Conservation (phyloP, 2,329 filamentous ascomycete genomes). For the Paecilomyces dactylethromorphus region DNA sequence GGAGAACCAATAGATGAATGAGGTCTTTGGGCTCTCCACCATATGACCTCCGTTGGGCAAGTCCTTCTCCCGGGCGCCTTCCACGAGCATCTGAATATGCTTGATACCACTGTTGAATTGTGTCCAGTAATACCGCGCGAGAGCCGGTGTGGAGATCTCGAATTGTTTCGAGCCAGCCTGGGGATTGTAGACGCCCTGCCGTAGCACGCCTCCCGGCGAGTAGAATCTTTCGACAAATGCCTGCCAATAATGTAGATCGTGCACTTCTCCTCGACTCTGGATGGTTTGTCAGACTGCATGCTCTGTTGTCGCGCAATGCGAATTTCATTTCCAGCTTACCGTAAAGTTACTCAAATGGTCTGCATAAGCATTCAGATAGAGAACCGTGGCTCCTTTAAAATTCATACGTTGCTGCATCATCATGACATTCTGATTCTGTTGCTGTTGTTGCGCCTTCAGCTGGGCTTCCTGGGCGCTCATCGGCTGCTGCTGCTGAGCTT, state of each 20-base stretch:
- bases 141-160: slow-evolving; percentile 72
- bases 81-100: slow-evolving; percentile 78
- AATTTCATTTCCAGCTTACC: slow-evolving; percentile 38
- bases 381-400: slow-evolving; percentile 40
- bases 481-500: slow-evolving; percentile 28
- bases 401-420: slow-evolving; percentile 33
- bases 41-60: slow-evolving; percentile 61
- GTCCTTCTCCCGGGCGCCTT: slow-evolving; percentile 54
- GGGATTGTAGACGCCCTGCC: slow-evolving; percentile 56
- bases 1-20: slow-evolving; percentile 82
- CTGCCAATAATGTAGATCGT: slow-evolving; percentile 72
- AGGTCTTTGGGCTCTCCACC: slow-evolving; percentile 70
- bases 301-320: neutral
- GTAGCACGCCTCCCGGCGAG: slow-evolving; percentile 66
- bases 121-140: slow-evolving; percentile 84
- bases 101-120: slow-evolving; percentile 82
- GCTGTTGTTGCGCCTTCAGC: slow-evolving; percentile 35
- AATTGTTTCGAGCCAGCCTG: slow-evolving; percentile 68
- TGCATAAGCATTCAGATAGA: slow-evolving; percentile 51
- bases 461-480: slow-evolving; percentile 35
- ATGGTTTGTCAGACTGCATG: slow-evolving; percentile 8
- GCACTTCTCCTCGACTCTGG: slow-evolving; percentile 54
- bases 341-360: slow-evolving; percentile 51
- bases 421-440: slow-evolving; percentile 29
- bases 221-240: slow-evolving; percentile 77